Evolutionary conservation across 1,284 basidiomycete genomes (phyloP).

Genomic region (Cystobasidium pallidum): DNA sequence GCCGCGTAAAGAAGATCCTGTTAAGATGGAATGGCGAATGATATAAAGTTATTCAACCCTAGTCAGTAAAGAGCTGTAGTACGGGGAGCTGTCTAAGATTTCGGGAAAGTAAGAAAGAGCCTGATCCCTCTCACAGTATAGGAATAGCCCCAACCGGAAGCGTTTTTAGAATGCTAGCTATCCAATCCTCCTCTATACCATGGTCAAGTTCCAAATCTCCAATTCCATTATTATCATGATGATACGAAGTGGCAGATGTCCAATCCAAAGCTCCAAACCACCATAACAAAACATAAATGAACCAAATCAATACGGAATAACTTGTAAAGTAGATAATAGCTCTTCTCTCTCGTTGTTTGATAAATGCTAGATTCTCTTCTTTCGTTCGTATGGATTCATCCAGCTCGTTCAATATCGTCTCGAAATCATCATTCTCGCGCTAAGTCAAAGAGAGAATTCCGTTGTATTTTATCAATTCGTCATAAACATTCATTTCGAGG

Average conservation of each 20-base stretch:
- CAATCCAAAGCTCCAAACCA: slow-evolving; percentile 62
- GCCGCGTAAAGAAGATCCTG: slow-evolving; percentile 79
- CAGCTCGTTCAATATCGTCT: slow-evolving; percentile 60
- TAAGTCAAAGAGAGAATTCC: neutral
- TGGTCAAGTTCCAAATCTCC: slow-evolving; percentile 54
- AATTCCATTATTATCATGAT: neutral
- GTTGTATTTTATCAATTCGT: no score
- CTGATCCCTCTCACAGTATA: slow-evolving; percentile 70
- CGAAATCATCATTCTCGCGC: slow-evolving; percentile 56
- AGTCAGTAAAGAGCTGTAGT: no score
- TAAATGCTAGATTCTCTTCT: slow-evolving; percentile 80
- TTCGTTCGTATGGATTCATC: slow-evolving; percentile 60
- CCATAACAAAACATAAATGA: slow-evolving; percentile 77
- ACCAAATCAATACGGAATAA: slow-evolving; percentile 80
- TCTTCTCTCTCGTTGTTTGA: slow-evolving; percentile 81
- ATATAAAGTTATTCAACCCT: no score
- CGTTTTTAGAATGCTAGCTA: slow-evolving; percentile 61
- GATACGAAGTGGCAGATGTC: slow-evolving; percentile 26
- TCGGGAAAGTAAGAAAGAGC: no score
- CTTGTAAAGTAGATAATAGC: slow-evolving; percentile 78
- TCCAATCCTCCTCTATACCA: slow-evolving; percentile 57
- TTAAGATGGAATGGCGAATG: slow-evolving; percentile 16
- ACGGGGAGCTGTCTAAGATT: no score
- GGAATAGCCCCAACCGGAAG: slow-evolving; percentile 69
- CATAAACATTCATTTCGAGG: no score